Conservation (phyloP, 2,329 filamentous ascomycete genomes). For the Exophiala bonariae region DNA sequence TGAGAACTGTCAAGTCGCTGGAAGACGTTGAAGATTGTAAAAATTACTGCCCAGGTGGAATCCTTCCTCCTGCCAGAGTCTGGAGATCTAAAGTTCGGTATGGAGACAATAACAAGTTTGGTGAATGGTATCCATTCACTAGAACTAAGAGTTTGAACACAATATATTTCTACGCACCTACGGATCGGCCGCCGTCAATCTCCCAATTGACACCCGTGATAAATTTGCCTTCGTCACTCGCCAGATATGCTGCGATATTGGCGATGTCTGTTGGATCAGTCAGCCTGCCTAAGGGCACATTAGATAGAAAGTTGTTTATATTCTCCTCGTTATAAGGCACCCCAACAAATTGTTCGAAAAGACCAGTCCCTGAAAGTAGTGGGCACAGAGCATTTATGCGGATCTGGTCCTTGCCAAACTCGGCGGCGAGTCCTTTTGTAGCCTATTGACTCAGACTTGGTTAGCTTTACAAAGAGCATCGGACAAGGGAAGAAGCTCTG, state of each 20-base stretch:
- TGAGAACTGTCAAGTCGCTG: too few species aligned
- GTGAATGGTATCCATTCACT: too few species aligned
- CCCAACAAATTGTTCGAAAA: slow-evolving; percentile 48
- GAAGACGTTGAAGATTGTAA: too few species aligned
- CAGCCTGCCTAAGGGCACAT: slow-evolving; percentile 45
- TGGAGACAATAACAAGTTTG: too few species aligned
- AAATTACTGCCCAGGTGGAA: too few species aligned
- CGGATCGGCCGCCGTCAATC: slow-evolving; percentile 25
- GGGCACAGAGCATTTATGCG: slow-evolving; percentile 59
- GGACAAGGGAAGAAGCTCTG: too few species aligned
- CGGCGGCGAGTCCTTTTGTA: slow-evolving; percentile 57
- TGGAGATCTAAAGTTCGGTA: too few species aligned
- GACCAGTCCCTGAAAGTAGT: slow-evolving; percentile 65
- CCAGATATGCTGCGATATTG: slow-evolving; percentile 68
- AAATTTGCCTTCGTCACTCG: slow-evolving; percentile 64
- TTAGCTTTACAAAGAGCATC: too few species aligned
- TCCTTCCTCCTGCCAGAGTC: too few species aligned
- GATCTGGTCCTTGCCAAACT: slow-evolving; percentile 50
- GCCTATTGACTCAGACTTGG: slow-evolving; percentile 42
- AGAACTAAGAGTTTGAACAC: too few species aligned
- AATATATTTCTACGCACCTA: too few species aligned
- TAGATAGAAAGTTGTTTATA: slow-evolving; percentile 42
- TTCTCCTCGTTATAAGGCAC: slow-evolving; percentile 47
- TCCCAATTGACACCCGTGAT: slow-evolving; percentile 47
- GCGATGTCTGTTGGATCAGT: slow-evolving; percentile 61